These are phyloP conservation scores for Ilex asprella DNA, from an alignment of 257 asterid genomes.

Conservation along the genomic window DNA sequence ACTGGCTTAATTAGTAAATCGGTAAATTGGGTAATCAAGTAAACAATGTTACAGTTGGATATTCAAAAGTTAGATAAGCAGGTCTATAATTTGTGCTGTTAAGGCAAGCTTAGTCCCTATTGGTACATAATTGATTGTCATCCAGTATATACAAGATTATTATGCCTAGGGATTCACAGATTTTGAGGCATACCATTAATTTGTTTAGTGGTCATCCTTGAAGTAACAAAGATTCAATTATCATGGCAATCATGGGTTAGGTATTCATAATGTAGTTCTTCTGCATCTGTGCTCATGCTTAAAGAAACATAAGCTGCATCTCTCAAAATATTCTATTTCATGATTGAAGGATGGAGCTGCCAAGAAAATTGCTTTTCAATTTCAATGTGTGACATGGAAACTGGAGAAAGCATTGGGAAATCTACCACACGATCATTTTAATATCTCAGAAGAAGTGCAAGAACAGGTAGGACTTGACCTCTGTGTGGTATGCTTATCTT, in stretches of 20 bases:
- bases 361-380: constrained; percentile 61
- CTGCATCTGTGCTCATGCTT: background rate
- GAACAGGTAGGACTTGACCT: constrained; percentile 59
- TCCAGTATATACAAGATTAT: too few relatives aligned
- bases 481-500: constrained; percentile 9
- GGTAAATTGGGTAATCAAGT: too few relatives aligned
- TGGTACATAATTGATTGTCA: too few relatives aligned
- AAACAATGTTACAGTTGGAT: too few relatives aligned
- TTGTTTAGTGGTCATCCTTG: background rate
- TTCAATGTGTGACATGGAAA: constrained; percentile 85
- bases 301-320: constrained; percentile 7
- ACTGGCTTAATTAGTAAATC: too few relatives aligned
- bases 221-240: background rate
- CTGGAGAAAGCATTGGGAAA: constrained; percentile 64
- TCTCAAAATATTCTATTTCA: constrained; percentile 19
- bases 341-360: constrained; percentile 53
- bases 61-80: too few relatives aligned
- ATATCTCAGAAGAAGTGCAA: constrained; percentile 86
- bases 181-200: too few relatives aligned
- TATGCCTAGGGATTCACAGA: too few relatives aligned
- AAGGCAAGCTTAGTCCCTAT: too few relatives aligned
- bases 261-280: background rate
- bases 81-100: too few relatives aligned
- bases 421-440: constrained; percentile 58
- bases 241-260: background rate